phyloP scores from a whole-genome alignment of 2,329 filamentous ascomycete species.

The Claviceps sp. region DNA sequence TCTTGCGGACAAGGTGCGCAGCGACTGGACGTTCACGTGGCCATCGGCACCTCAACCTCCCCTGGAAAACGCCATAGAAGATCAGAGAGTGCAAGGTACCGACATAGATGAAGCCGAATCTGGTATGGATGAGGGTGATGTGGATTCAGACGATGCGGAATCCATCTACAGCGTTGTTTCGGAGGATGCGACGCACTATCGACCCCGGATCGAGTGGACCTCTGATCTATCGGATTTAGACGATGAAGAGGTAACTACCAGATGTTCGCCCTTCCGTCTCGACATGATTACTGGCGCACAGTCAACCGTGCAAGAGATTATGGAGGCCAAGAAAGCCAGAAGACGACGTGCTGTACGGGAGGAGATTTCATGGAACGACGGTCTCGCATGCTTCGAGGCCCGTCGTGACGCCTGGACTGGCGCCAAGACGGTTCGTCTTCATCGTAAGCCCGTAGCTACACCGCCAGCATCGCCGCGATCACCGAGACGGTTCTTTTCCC shows the following conservation, averaged over 20 bases:
- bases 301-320: constrained; percentile 24
- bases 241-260: constrained; percentile 25
- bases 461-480: constrained; percentile 32
- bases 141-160: constrained; percentile 29
- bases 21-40: constrained; percentile 50
- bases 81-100: constrained; percentile 26
- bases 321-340: constrained; percentile 38
- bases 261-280: constrained; percentile 37
- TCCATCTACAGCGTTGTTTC: constrained; percentile 46
- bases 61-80: constrained; percentile 20
- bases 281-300: constrained; percentile 36
- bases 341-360: constrained; percentile 44
- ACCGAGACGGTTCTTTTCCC: constrained; percentile 36
- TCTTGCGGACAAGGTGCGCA: constrained; percentile 38
- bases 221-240: constrained; percentile 43
- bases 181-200: constrained; percentile 38
- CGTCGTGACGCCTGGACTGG: constrained; percentile 77
- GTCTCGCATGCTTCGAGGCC: constrained; percentile 64
- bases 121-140: constrained; percentile 7
- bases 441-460: constrained; percentile 29
- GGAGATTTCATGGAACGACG: constrained; percentile 67
- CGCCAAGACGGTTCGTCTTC: constrained; percentile 46
- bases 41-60: constrained; percentile 21
- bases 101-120: constrained; percentile 20
- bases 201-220: constrained; percentile 39